Evolutionary conservation across 768 basidiomycete species (phyloP).

Genomic region (Lentinula lateritia): DNA sequence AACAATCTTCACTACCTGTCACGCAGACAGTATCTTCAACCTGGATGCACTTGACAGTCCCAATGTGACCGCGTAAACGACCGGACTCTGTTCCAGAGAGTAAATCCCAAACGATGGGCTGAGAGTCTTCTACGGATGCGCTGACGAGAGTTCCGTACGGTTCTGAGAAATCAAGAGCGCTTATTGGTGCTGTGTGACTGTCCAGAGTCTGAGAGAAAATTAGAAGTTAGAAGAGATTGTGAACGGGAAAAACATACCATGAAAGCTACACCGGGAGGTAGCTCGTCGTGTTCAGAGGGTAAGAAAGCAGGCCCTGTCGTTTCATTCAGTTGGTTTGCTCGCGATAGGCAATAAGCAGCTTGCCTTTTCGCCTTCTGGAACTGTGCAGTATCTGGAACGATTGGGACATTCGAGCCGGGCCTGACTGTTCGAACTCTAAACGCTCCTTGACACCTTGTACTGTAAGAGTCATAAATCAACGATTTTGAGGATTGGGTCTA

Average conservation of each 20-base stretch:
- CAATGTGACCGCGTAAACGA: constrained; percentile 74
- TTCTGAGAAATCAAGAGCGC: constrained; percentile 91
- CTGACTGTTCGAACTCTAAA: constrained; percentile 58
- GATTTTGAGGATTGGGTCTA: no score
- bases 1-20: constrained; percentile 86
- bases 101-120: constrained; percentile 93
- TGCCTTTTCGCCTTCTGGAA: constrained; percentile 69
- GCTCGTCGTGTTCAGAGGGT: constrained; percentile 94
- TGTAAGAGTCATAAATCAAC: constrained; percentile 23
- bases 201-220: constrained; percentile 60
- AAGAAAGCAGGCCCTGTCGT: constrained; percentile 83
- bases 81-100: constrained; percentile 85
- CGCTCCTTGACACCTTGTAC: constrained; percentile 90
- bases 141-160: constrained; percentile 94
- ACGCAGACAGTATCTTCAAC: constrained; percentile 89
- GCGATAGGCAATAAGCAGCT: background rate
- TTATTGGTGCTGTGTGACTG: constrained; percentile 76
- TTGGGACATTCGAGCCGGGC: constrained; percentile 25
- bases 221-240: constrained; percentile 8
- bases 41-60: constrained; percentile 83
- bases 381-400: constrained; percentile 47
- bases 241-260: constrained; percentile 56
- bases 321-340: background rate
- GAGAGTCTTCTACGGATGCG: constrained; percentile 78
- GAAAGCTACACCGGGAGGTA: constrained; percentile 92